Percentiles rank a stretch among this genome's conserved stretches.
phyloP scores from a whole-genome alignment of 192 early-diverging fungal genomes.

The Kappamyces sp. region DNA sequence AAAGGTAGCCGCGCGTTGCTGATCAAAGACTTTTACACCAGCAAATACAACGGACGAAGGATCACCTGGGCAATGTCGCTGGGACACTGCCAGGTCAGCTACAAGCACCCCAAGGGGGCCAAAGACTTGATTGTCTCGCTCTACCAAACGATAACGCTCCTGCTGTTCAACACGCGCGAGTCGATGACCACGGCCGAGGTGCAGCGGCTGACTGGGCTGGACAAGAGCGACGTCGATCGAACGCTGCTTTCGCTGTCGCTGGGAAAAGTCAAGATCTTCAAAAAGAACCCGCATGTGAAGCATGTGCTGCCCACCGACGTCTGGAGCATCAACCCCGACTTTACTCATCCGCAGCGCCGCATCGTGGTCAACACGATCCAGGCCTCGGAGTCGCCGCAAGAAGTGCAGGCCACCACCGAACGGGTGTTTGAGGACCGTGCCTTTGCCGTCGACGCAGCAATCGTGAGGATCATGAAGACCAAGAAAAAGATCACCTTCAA shows the following conservation, averaged over 20 bases:
- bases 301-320: slow-evolving; percentile 31
- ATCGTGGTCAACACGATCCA: slow-evolving; percentile 47
- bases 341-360: slow-evolving; percentile 46
- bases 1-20: slow-evolving; percentile 39
- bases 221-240: slow-evolving; percentile 68
- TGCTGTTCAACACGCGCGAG: slow-evolving; percentile 60
- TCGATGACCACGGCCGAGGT: slow-evolving; percentile 62
- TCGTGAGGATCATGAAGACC: slow-evolving; percentile 97
- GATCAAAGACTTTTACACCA: slow-evolving; percentile 74
- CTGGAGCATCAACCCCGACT: slow-evolving; percentile 59
- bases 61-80: slow-evolving; percentile 83
- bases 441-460: slow-evolving; percentile 87
- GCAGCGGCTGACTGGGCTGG: slow-evolving; percentile 59
- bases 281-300: slow-evolving; percentile 26
- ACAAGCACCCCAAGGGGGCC: slow-evolving; percentile 21
- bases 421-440: slow-evolving; percentile 82
- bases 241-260: slow-evolving; percentile 84
- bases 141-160: slow-evolving; percentile 36
- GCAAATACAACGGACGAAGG: slow-evolving; percentile 71
- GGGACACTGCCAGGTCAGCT: slow-evolving; percentile 49
- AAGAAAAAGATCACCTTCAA: slow-evolving; percentile 78
- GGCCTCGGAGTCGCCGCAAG: slow-evolving; percentile 58
- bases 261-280: slow-evolving; percentile 46
- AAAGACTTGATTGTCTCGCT: slow-evolving; percentile 42
- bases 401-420: slow-evolving; percentile 74